Evolutionary conservation across 2,329 filamentous ascomycete genomes (phyloP), one percentile per base, ranked within the genome.

Genomic region (Chlorencoelia australis): DNA sequence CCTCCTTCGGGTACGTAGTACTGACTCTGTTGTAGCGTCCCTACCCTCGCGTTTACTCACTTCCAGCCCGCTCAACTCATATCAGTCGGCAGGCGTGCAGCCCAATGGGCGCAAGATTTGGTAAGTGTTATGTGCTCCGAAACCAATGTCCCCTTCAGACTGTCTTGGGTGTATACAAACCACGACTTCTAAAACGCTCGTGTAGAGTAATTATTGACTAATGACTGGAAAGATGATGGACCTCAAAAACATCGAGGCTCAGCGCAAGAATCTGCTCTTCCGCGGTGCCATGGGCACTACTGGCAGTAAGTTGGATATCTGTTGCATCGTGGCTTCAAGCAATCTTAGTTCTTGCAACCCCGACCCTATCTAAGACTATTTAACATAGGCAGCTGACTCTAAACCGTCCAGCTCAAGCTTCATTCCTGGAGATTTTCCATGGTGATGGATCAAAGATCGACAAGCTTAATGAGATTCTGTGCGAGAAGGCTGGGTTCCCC

Each of bases 1-100:
- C n/a, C n/a, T n/a, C n/a, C n/a, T n/a, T n/a, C n/a, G n/a, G n/a
- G n/a, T n/a, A n/a, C n/a, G n/a, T n/a, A n/a, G n/a, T n/a, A n/a
- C n/a, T n/a, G n/a, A n/a, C n/a, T n/a, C n/a, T n/a, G n/a, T n/a
- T n/a, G n/a, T n/a, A n/a, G n/a, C n/a, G n/a, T 79, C 46, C 80
- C 84, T 2, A 80, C 79, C 17, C 69, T 91, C 4, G 81, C 73
- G 6, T 91, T 81, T 62, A 93, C 85, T 6, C 82, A 89, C 59
- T 67, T 75, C 29, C 77, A 83, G 56, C 65, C 73, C 7, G 74
- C 70, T 3, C 69, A 74, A 31, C 37, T 49, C 7, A 61, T 63
- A 40, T 65, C 63, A 10, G 49, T 55, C 5, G 50, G 47, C 7
- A 38, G 48, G 6, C 44, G 48, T 27, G 75, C 79, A 7, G 75